Base-by-base conservation (phyloP, 192 early-diverging fungal species). In the Coemansia sp. region DNA sequence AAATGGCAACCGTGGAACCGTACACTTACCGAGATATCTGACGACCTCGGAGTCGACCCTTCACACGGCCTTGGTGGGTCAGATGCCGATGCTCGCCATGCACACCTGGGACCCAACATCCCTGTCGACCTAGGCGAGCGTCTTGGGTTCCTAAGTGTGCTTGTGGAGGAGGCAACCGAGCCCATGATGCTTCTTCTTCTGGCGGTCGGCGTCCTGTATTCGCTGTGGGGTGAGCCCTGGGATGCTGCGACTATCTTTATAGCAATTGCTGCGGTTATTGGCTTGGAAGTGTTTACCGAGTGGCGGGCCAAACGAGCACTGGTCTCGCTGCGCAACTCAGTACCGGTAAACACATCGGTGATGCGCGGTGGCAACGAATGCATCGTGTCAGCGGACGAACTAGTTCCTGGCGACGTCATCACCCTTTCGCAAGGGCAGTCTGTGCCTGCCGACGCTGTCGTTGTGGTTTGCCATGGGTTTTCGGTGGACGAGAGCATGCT, bases 401-500 rank as follows among this genome's bases (percentile, higher is more conserved):
- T 80, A 31, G 72, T 75, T n/a, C 45, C 52, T 1, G 91, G 91
- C 37, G 96, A 99, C 75, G 64, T 94, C 5, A 69, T 97, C 61
- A 89, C 90, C 64, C 72, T 96, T 55, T 72, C 93, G 2, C 93
- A 93, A 10, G 94, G 94, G 20, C 93, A 96, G 77, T 86, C 92
- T 30, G 86, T 98, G 23, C 94, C 96, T 5, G 87, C 92, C 0
- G 96, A 98, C 65, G 95, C 94, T n/a, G 70, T 86, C 1, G 86
- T 98, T 13, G 83, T 88, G 18, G 83, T 67, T 28, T 93, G 94
- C 20, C 60, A 73, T 33, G 69, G 60, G 2, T 89, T 91, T 25
- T 83, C 84, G 12, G 85, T 93, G 4, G 94, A 98, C 77, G 96
- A 98, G 81, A 90, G 91, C 46, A 86, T 92, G 74, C 82, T 98